Evolutionary conservation across 371 early-diverging fungal species (phyloP).

Genomic region (Saksenaea vasiformis): DNA sequence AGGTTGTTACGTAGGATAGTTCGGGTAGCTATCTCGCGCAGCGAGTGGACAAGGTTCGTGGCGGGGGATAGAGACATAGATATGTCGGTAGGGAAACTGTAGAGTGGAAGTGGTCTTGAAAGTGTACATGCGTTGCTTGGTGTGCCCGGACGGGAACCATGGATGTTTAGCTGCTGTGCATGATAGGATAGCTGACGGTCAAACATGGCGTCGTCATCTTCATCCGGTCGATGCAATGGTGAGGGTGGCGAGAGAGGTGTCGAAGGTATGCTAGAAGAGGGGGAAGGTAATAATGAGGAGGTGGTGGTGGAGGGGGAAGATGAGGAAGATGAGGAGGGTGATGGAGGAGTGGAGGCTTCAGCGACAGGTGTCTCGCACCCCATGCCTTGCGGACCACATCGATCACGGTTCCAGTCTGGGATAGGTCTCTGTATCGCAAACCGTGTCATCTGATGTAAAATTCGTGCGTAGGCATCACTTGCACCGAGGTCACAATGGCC

Average conservation of each 20-base stretch:
- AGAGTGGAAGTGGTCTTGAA: neutral
- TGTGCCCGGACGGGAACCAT: conserved; percentile 33
- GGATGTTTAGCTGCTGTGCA: conserved; percentile 45
- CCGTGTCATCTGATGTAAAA: conserved; percentile 53
- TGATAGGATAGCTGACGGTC: conserved; percentile 46
- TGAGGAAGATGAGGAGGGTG: conserved; percentile 16
- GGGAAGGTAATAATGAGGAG: neutral
- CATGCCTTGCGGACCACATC: conserved; percentile 43
- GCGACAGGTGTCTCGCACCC: conserved; percentile 33
- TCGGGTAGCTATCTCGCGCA: conserved; percentile 37
- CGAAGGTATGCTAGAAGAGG: neutral
- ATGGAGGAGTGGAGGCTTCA: conserved; percentile 13
- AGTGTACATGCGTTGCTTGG: conserved; percentile 5
- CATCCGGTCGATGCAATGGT: conserved; percentile 11
- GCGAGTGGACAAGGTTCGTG: conserved; percentile 29
- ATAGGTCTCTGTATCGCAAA: conserved; percentile 41
- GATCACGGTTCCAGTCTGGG: conserved; percentile 19
- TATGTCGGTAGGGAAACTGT: neutral
- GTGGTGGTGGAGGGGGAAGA: neutral
- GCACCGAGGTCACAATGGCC: conserved; percentile 42
- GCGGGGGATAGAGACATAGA: neutral
- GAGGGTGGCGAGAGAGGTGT: neutral
- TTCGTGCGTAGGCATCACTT: conserved; percentile 48
- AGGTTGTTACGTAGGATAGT: conserved; percentile 21
- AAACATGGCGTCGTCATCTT: conserved; percentile 46